Base-by-base conservation (phyloP, 2,329 filamentous ascomycete genomes). In the Diaporthe amygdali region DNA sequence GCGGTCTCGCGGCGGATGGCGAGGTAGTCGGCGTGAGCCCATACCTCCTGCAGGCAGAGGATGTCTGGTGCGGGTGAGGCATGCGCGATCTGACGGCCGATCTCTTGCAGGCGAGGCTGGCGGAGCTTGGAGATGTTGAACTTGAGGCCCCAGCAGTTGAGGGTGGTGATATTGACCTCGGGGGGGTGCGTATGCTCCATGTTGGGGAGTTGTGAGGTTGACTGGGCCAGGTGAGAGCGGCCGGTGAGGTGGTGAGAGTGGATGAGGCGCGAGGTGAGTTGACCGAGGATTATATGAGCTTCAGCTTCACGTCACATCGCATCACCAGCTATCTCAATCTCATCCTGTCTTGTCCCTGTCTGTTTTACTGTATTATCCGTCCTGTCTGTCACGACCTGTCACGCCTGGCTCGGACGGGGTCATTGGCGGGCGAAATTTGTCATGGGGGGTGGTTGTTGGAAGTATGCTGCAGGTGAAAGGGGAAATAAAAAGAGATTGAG, bases 81-180 rank as follows among this genome's bases (percentile, higher is more conserved):
- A 51, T 86, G 81, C 74, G 94, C 92, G 74, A 98, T 88, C 74
- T 93, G 93, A 74, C 89, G 91, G 68, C 94, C 96, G 78, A 98
- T 98, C 80, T 97, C 94, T 37, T 87, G 82, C 64, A 98, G 88
- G 52, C 96, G 94, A 76, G 93, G 92, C 74, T 88, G 85, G 75
- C 95, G 94, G 75, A 93, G 89, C 75, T 92, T 91, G 66, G 95
- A 92, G 78, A 98, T 87, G 64, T 73, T 71, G 84, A 91, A 94
- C 78, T 97, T 96, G 73, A 98, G 90, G 66, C 96, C 96, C 96
- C 96, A 98, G 89, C 95, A 98, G 83, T 99, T 99, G 80, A 97
- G 90, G 5, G 94, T 96, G 75, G 98, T 84, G 76, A 98, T 87
- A 78, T 93, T 92, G 79, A 98, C 89, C 71, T 91, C 87, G 39